Percentiles rank a stretch among this genome's conserved stretches.
Conservation (phyloP, 306 rosid species). For the Oemleria cerasiformis region DNA sequence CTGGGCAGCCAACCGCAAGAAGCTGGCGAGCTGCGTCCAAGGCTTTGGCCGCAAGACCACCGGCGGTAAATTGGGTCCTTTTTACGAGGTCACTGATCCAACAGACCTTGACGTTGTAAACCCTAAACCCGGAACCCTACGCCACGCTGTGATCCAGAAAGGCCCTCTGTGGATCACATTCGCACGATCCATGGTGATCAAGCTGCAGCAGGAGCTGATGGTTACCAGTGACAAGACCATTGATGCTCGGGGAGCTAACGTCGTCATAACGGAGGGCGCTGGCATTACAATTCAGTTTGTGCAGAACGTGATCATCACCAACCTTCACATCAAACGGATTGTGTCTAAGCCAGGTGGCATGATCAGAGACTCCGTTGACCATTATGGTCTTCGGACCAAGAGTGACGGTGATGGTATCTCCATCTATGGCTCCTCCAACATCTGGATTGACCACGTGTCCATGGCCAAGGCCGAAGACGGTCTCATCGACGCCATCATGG, state of each 20-base stretch:
- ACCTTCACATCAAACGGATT: conserved; percentile 48
- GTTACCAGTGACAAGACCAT: conserved; percentile 60
- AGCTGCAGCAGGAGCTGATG: conserved; percentile 54
- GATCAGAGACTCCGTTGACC: conserved; percentile 45
- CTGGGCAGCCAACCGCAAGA: conserved; percentile 60
- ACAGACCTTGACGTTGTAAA: conserved; percentile 43
- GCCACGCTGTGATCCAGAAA: conserved; percentile 53
- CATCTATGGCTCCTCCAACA: conserved; percentile 56
- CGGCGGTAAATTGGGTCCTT: conserved; percentile 55
- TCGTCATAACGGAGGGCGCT: conserved; percentile 52
- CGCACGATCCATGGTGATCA: conserved; percentile 47
- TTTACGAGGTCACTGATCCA: conserved; percentile 57
- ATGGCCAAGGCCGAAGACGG: conserved; percentile 62
- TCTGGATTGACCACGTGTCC: conserved; percentile 87
- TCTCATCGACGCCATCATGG: conserved; percentile 66
- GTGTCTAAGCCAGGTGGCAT: conserved; percentile 37
- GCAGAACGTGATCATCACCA: conserved; percentile 57
- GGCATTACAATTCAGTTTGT: conserved; percentile 65
- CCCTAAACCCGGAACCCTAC: conserved; percentile 61
- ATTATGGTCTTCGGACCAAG: conserved; percentile 46
- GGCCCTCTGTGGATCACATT: conserved; percentile 75
- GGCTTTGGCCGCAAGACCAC: conserved; percentile 62
- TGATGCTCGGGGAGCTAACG: conserved; percentile 62
- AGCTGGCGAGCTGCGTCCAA: conserved; percentile 44
- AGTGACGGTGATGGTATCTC: conserved; percentile 90